Base-by-base conservation (phyloP, 148 eudicot genomes). In the Salicornia ramosissima region DNA sequence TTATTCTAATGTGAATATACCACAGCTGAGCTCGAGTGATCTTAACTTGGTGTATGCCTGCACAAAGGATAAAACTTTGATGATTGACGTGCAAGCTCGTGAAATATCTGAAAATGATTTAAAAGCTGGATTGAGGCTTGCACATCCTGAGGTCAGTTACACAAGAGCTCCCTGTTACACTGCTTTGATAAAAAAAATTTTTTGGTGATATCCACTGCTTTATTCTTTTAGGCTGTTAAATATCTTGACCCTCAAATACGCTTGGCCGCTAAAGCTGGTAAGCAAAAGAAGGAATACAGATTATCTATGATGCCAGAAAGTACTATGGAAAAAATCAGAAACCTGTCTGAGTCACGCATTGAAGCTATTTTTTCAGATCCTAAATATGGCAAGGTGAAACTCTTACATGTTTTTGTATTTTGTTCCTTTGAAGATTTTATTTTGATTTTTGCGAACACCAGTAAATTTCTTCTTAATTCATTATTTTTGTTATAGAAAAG, bases 21-120 rank as follows among this genome's bases (percentile, higher is more conserved):
- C 81, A 80, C 96, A 94, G 98, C 97, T 94, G 64, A 83, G 72
- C 78, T 34, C 83, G 71, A 90, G 98, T 62, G 98, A 94, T 76
- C 98, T 94, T 65, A 94, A 90, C 81, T 78, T 94, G 80, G 97
- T 94, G 42, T 94, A 94, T 81, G 97, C 98, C 64, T 94, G 98
- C 83, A 94, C 97, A 61, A 90, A 75, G 69, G 97, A 94, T 68
- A 94, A 90, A 84, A 88, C 98, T 12, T 70, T 94, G 84, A 94
- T 94, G 98, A 86, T 94, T 54, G 98, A 94, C 81, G 97, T 94
- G 65, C 97, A 90, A 83, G 92, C 98, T 70, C 96, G 90, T 66
- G 90, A 82, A 77, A 90, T 93, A 53, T 86, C 97, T 43, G 98
- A 93, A 83, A 94, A 79, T 55, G 98, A 94, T 82, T 76, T 94